phyloP scores from a whole-genome alignment of 73 alveolate genomes.

The Paramecium biaurelia region DNA sequence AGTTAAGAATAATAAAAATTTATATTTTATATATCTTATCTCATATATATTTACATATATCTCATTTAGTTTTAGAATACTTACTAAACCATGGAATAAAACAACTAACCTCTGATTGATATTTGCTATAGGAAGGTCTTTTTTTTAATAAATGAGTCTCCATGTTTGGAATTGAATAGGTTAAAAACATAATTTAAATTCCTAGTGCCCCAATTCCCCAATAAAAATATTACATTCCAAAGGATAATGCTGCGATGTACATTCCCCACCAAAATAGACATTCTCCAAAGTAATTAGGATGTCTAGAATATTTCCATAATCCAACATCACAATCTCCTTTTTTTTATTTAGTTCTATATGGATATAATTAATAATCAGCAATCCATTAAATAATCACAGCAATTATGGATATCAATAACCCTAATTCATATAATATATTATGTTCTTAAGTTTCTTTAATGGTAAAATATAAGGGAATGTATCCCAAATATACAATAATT shows the following conservation, averaged over 20 bases:
- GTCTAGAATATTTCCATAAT: constrained; percentile 93
- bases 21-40: not conserved
- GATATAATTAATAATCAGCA: constrained; percentile 42
- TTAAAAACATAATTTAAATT: not conserved
- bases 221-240: constrained; percentile 46
- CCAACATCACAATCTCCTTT: constrained; percentile 74
- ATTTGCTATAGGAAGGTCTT: constrained; percentile 8
- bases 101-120: constrained; percentile 28
- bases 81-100: constrained; percentile 38
- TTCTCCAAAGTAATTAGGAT: constrained; percentile 97
- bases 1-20: too few species aligned
- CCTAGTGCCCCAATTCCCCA: constrained; percentile 43
- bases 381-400: constrained; percentile 25
- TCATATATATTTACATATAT: not conserved
- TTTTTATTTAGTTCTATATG: constrained; percentile 6
- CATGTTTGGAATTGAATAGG: constrained; percentile 58
- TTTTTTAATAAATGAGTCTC: constrained; percentile 39
- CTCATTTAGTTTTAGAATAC: not conserved
- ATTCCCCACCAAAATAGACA: constrained; percentile 85
- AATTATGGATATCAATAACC: not conserved
- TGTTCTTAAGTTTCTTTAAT: constrained; percentile 1
- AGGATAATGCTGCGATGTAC: constrained; percentile 58
- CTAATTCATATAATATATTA: not conserved
- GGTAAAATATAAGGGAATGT: constrained; percentile 42
- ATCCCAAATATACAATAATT: constrained; percentile 39